Evolutionary conservation across 352 stramenopile species (phyloP), one percentile per base, ranked within the genome.

Genomic region (Pseudoperonospora humuli): DNA sequence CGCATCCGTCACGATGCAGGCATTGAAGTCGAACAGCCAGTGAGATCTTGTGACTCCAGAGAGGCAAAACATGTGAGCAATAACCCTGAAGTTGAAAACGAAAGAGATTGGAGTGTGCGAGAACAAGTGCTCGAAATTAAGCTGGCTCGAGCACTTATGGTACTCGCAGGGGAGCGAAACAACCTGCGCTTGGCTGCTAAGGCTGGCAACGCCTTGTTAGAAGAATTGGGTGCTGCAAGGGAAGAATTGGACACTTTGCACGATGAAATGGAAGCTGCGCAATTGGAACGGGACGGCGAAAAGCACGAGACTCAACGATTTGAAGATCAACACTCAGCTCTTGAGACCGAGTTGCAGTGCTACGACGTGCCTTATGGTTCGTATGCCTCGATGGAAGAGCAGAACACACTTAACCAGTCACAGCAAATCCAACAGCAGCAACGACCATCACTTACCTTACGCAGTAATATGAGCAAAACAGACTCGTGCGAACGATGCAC

Each of bases 121-220:
- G 70, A 78, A 28, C 19, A 31, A 18, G n/a, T 64, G 21, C 47
- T 84, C 11, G 53, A 64, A 17, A 34, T 53, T 13, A 66, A 59
- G 19, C 50, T 84, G 25, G 61, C 66, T 9, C 50, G 48, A 15
- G 44, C 60, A n/a, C 37, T 81, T 7, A 10, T 75, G 24, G 67
- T 82, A 23, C 63, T 82, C 13, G 55, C 70, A 1, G 24, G 34
- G 0, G 70, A 75, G 40, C 63, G 71, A 21, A 55, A 67, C 7
- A 76, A 72, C 15, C 42, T 80, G 5, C 64, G 52, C 7, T 43
- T 83, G 32, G 73, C 73, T 19, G 73, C 73, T 2, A 64, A 51
- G 14, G 70, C 70, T 8, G 73, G 73, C 13, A 81, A 74, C 21
- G 49, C 45, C 26, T 53, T 85, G 27, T 49, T 83, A 7, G 49